Conservation (phyloP, 352 stramenopile species). For the Thalassiosira ordinaria region DNA sequence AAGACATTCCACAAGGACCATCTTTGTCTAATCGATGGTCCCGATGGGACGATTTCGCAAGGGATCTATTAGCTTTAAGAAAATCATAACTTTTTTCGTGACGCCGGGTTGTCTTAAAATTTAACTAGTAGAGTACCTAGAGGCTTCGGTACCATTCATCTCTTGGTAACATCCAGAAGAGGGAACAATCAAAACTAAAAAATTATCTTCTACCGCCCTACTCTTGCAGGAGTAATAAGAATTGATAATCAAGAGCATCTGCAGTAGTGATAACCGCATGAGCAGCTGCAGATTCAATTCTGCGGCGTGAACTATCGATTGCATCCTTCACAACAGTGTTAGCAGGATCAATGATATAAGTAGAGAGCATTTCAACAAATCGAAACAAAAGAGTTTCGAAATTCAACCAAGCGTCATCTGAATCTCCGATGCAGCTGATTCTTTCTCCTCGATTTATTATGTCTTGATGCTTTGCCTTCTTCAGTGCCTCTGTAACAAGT, state of each 20-base stretch:
- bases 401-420: constrained; percentile 51
- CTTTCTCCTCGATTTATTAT: constrained; percentile 36
- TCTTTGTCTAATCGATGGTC: too few relatives aligned
- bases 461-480: constrained; percentile 43
- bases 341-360: constrained; percentile 58
- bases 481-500: constrained; percentile 51
- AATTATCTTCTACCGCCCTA: constrained; percentile 11
- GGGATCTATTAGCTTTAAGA: background rate
- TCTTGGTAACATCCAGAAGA: background rate
- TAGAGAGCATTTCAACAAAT: constrained; percentile 63
- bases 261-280: constrained; percentile 57
- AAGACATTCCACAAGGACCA: too few relatives aligned
- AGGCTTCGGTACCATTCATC: background rate
- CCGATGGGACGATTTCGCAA: background rate
- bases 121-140: background rate
- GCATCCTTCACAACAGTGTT: constrained; percentile 42
- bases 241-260: constrained; percentile 66
- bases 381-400: constrained; percentile 59
- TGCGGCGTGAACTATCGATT: constrained; percentile 33
- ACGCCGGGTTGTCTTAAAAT: background rate
- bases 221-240: constrained; percentile 57
- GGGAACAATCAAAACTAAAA: too few relatives aligned
- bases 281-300: constrained; percentile 52
- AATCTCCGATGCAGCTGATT: constrained; percentile 28
- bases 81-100: background rate